phyloP scores from a whole-genome alignment of 2,329 filamentous ascomycete genomes.

The Cryoendolithus antarcticus region DNA sequence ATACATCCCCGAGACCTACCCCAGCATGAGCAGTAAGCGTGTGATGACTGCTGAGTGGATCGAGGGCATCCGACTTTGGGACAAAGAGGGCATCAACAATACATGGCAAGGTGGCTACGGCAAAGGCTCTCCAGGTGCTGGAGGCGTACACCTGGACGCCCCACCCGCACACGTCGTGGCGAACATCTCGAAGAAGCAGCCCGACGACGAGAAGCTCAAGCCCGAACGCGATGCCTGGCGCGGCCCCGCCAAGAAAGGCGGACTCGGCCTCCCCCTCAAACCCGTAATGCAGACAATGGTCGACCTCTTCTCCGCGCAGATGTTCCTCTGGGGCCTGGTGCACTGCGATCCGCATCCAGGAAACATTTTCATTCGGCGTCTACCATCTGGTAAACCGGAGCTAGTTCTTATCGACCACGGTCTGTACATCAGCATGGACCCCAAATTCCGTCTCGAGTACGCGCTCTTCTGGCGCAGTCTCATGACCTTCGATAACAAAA shows the following conservation, averaged over 20 bases:
- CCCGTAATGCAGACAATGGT: constrained; percentile 96
- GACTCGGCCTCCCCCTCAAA: constrained; percentile 68
- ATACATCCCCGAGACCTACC: constrained; percentile 76
- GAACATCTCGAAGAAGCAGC: constrained; percentile 31
- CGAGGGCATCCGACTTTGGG: constrained; percentile 85
- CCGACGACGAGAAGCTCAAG: constrained; percentile 53
- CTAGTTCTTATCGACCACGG: constrained; percentile 95
- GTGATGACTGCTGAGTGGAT: constrained; percentile 97
- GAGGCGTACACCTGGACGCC: constrained; percentile 49
- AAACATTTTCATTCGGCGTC: constrained; percentile 87
- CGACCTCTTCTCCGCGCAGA: constrained; percentile 91
- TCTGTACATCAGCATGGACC: constrained; percentile 83
- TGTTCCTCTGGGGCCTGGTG: constrained; percentile 92
- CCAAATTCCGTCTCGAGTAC: constrained; percentile 75
- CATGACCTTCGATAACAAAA: constrained; percentile 82
- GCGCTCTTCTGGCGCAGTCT: constrained; percentile 85
- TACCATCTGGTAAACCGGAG: constrained; percentile 71
- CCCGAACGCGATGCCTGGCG: constrained; percentile 70
- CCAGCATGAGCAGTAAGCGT: constrained; percentile 67
- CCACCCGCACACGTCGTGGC: constrained; percentile 23
- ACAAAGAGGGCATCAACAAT: constrained; percentile 67
- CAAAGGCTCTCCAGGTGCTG: constrained; percentile 64
- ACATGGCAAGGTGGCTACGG: constrained; percentile 69
- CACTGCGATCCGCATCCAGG: constrained; percentile 96
- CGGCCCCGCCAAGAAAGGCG: constrained; percentile 59